These are phyloP conservation scores for Pisolithus orientalis DNA, from an alignment of 768 basidiomycete genomes.

Conservation along the genomic window DNA sequence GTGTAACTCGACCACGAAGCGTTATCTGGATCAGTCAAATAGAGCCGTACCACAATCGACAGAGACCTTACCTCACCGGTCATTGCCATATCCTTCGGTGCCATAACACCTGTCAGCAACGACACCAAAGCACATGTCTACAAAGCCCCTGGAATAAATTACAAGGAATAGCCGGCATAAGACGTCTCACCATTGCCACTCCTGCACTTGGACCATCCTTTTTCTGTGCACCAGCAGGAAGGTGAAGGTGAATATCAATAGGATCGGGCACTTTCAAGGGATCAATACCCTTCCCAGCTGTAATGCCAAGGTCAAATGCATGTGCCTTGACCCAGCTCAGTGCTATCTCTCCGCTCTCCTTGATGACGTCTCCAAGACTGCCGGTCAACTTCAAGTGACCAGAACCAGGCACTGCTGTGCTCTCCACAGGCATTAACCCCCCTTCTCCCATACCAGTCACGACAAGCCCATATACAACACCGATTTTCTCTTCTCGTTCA, in stretches of 20 bases:
- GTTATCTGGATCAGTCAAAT: slow-evolving; percentile 49
- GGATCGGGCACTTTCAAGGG: slow-evolving; percentile 66
- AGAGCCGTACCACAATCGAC: neutral
- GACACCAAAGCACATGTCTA: slow-evolving; percentile 85
- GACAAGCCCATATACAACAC: slow-evolving; percentile 80
- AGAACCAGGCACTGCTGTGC: slow-evolving; percentile 66
- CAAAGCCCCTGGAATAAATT: neutral
- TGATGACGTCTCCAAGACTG: slow-evolving; percentile 84
- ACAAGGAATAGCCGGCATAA: neutral
- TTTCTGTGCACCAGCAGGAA: slow-evolving; percentile 86
- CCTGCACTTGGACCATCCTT: slow-evolving; percentile 94
- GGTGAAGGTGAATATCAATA: slow-evolving; percentile 83
- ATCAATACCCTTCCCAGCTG: slow-evolving; percentile 60
- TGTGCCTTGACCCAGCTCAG: slow-evolving; percentile 90
- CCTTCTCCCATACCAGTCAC: slow-evolving; percentile 88
- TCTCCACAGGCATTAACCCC: slow-evolving; percentile 81
- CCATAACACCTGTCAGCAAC: slow-evolving; percentile 67
- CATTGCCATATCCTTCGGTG: slow-evolving; percentile 74
- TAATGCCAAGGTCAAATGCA: slow-evolving; percentile 75
- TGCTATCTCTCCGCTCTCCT: slow-evolving; percentile 86
- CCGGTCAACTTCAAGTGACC: slow-evolving; percentile 78
- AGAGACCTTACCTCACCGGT: slow-evolving; percentile 68
- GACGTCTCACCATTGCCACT: slow-evolving; percentile 65
- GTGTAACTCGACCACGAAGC: slow-evolving; percentile 70
- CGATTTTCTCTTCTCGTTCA: slow-evolving; percentile 66